Evolutionary conservation across 805 yeast genomes (phyloP), one percentile per base, ranked within the genome.

Genomic region (Starmerella gropengiesseri): DNA sequence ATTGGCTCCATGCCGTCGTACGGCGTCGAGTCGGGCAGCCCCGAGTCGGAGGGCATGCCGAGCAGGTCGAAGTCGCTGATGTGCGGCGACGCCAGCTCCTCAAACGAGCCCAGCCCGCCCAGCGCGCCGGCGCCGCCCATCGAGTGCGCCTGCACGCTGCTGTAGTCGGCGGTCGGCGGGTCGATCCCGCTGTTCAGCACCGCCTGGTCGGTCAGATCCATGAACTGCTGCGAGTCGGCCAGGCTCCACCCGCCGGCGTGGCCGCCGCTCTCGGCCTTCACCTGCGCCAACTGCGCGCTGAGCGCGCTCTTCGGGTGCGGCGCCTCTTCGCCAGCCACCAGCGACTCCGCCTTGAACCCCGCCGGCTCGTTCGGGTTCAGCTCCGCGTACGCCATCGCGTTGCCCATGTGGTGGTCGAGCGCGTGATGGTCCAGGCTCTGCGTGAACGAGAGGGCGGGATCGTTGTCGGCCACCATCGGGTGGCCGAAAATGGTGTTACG

Each of bases 251-350:
- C 17, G 22, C 14, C 23, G 11, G 27, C 33, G 31, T 22, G 23
- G 20, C 21, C 22, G 27, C 31, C 19, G 21, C 20, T 7, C 14
- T 27, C 42, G 17, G 35, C 46, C 22, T 40, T 36, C 5, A 44
- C 46, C 31, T 49, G 51, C 12, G 48, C 51, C 7, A 49, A 38
- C 31, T 49, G 52, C 4, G 52, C 52, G 22, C 35, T 37, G 29
- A 49, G 32, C 21, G 52, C 52, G 16, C 50, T 47, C 25, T 43
- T 43, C n/a, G 48, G 44, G 22, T 32, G 48, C 17, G 22, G 27
- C 20, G 34, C 40, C 13, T 27, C 27, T 16, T 20, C 34, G 39
- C 2, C 13, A 13, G 36, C 27, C 8, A 14, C 8, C n/a, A n/a
- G n/a, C 21, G 38, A 17, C 19, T 26, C 39, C 25, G 13, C 14